Conservation (phyloP, 2,329 filamentous ascomycete genomes). For the Tolypocladium amazonense region DNA sequence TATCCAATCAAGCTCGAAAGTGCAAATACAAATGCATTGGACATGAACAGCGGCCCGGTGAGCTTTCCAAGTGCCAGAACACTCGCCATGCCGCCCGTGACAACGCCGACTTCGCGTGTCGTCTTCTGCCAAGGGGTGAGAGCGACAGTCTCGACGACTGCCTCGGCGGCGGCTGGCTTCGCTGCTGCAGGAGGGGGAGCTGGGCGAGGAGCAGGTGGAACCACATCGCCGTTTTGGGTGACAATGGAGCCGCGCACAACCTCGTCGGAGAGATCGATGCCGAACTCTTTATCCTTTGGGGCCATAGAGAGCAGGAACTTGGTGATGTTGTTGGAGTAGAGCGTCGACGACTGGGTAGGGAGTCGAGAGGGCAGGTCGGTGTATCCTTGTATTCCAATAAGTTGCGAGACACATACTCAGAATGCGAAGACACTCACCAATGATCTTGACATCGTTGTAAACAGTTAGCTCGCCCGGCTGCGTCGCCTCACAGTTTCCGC, state of each 20-base stretch:
- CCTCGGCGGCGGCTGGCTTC: conserved; percentile 32
- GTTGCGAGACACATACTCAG: neutral
- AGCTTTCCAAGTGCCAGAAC: conserved; percentile 68
- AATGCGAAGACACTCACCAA: conserved; percentile 43
- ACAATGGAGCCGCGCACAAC: conserved; percentile 81
- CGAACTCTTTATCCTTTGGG: conserved; percentile 67
- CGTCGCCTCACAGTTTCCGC: conserved; percentile 80
- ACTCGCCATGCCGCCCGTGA: conserved; percentile 70
- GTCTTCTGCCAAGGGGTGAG: conserved; percentile 76
- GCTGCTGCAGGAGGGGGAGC: conserved; percentile 42
- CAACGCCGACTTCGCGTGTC: conserved; percentile 60
- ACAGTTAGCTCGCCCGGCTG: conserved; percentile 58
- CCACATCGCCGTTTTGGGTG: conserved; percentile 63
- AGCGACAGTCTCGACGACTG: conserved; percentile 42
- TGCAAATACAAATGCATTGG: conserved; percentile 75
- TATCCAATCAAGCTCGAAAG: conserved; percentile 81
- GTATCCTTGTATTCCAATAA: conserved; percentile 42
- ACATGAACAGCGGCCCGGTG: conserved; percentile 78
- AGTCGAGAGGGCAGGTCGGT: conserved; percentile 80
- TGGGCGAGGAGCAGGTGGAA: conserved; percentile 66
- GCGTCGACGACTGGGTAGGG: conserved; percentile 77
- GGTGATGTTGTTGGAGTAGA: conserved; percentile 91
- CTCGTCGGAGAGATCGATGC: conserved; percentile 71
- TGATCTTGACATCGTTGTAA: conserved; percentile 72
- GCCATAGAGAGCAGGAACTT: conserved; percentile 78